These are phyloP conservation scores for Sanghuangporus baumii DNA, from an alignment of 1,284 basidiomycete species.

Conservation along the genomic window DNA sequence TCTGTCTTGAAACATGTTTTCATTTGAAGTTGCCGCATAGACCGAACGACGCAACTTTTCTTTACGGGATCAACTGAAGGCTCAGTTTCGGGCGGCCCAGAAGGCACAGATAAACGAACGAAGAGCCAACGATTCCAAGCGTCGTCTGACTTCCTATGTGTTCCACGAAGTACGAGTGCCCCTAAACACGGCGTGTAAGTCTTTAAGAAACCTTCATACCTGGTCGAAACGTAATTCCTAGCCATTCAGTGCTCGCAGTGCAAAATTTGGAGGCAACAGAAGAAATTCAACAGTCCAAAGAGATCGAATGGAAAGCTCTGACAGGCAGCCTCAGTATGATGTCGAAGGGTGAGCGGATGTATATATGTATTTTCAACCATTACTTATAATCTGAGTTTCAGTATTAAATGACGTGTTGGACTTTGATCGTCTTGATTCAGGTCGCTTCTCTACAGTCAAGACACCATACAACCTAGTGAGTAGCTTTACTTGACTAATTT, in stretches of 20 bases:
- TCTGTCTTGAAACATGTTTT: not conserved
- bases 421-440: conserved; percentile 67
- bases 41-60: conserved; percentile 43
- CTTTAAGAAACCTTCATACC: not conserved
- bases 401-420: conserved; percentile 50
- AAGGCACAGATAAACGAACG: conserved; percentile 48
- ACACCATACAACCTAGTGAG: conserved; percentile 20
- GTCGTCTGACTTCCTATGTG: conserved; percentile 27
- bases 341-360: conserved; percentile 26
- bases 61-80: conserved; percentile 46
- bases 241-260: conserved; percentile 32
- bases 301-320: conserved; percentile 36
- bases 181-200: conserved; percentile 80
- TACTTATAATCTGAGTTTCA: conserved; percentile 25
- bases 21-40: conserved; percentile 17
- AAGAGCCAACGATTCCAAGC: conserved; percentile 29
- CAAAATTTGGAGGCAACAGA: conserved; percentile 41
- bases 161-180: conserved; percentile 79
- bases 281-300: conserved; percentile 26
- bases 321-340: conserved; percentile 45
- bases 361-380: not conserved
- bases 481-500: not conserved
- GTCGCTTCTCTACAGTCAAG: conserved; percentile 67
- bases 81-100: conserved; percentile 39
- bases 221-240: not conserved